phyloP scores from a whole-genome alignment of 2,329 filamentous ascomycete genomes.

The Chlorencoelia australis region DNA sequence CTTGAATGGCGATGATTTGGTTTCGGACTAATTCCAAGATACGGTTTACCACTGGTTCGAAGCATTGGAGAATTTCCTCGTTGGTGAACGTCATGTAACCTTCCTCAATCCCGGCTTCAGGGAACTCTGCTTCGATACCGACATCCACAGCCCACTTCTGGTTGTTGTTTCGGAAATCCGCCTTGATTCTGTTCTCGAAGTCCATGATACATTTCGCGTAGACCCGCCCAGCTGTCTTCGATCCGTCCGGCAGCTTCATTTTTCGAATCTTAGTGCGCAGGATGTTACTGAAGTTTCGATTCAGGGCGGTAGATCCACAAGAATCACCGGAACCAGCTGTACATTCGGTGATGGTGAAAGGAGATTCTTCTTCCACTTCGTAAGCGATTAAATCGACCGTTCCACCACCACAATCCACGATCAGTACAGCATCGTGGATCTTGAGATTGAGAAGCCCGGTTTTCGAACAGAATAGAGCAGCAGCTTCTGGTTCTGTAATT shows the following conservation, averaged over 20 bases:
- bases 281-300: constrained; percentile 98
- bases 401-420: constrained; percentile 96
- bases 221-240: constrained; percentile 93
- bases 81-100: constrained; percentile 99
- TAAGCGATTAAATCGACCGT: constrained; percentile 99
- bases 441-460: constrained; percentile 92
- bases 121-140: constrained; percentile 95
- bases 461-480: constrained; percentile 96
- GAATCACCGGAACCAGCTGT: constrained; percentile 96
- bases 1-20: constrained; percentile 98
- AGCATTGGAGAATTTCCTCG: constrained; percentile 97
- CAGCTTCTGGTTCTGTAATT: constrained; percentile 92
- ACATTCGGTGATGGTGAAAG: constrained; percentile 94
- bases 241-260: constrained; percentile 97
- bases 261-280: constrained; percentile 94
- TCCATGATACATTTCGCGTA: constrained; percentile 99
- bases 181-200: constrained; percentile 99
- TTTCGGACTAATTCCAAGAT: constrained; percentile 94
- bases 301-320: constrained; percentile 94
- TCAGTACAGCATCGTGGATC: constrained; percentile 95
- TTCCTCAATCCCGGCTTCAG: constrained; percentile 94
- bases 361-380: constrained; percentile 94
- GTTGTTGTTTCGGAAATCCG: constrained; percentile 97
- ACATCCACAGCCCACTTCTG: constrained; percentile 99
- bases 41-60: constrained; percentile 94